phyloP scores from a whole-genome alignment of 768 basidiomycete species.

The Termitomyces heimii region DNA sequence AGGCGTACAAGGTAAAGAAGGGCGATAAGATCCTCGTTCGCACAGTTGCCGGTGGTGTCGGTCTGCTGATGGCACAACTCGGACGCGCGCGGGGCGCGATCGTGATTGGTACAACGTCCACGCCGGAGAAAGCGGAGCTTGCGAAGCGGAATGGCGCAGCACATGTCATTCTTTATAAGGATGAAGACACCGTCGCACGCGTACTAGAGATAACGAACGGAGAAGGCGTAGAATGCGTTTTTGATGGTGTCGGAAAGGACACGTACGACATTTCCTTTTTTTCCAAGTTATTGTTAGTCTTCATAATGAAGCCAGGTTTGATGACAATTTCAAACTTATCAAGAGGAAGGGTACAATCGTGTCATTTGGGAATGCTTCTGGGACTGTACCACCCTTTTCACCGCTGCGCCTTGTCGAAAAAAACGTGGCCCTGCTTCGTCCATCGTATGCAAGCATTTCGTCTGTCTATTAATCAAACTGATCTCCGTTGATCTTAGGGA shows the following conservation, averaged over 20 bases:
- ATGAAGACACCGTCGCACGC: constrained; percentile 67
- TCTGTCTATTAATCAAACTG: neutral
- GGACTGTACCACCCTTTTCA: constrained; percentile 70
- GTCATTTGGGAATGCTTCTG: constrained; percentile 89
- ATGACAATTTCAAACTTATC: constrained; percentile 74
- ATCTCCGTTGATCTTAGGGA: constrained; percentile 36
- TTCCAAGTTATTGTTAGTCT: neutral
- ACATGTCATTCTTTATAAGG: constrained; percentile 79
- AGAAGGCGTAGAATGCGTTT: constrained; percentile 79
- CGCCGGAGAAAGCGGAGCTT: constrained; percentile 72
- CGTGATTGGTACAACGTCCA: constrained; percentile 92
- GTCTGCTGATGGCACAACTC: constrained; percentile 61
- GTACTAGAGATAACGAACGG: constrained; percentile 74
- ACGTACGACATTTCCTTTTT: constrained; percentile 50
- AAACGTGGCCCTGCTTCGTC: constrained; percentile 74
- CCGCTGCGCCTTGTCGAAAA: constrained; percentile 72
- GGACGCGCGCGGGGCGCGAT: constrained; percentile 72
- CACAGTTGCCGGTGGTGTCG: constrained; percentile 90
- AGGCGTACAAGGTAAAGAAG: constrained; percentile 79
- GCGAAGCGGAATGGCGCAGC: constrained; percentile 79
- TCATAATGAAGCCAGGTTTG: constrained; percentile 43
- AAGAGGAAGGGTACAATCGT: constrained; percentile 88
- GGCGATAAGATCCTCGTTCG: constrained; percentile 81
- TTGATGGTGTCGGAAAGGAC: constrained; percentile 96
- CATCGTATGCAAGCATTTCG: constrained; percentile 47